A percentile compares a stretch with the other conserved stretches of the same genome.
Evolutionary conservation across 176 grass and related monocot species (phyloP).

Genomic region (Juncus effusus): DNA sequence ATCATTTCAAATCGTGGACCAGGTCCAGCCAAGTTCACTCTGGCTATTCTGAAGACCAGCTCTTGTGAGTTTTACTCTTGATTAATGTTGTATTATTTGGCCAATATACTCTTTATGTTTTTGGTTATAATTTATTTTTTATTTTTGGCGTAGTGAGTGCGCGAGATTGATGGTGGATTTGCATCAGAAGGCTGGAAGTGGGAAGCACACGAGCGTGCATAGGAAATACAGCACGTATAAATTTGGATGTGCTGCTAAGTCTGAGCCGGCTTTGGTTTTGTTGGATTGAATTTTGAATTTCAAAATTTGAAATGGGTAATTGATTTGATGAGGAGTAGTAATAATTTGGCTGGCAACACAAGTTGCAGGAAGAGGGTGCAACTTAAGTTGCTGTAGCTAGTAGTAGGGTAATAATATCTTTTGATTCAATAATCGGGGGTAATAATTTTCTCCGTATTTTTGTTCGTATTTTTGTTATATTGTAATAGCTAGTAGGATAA

Average conservation of each 20-base stretch:
- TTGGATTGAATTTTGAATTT: constrained; percentile 21
- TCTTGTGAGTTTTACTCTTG: constrained; percentile 48
- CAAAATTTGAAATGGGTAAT: no score
- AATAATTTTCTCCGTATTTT: not conserved
- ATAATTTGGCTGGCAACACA: constrained; percentile 29
- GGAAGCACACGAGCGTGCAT: constrained; percentile 61
- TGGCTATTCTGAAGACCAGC: constrained; percentile 69
- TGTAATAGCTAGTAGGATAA: not conserved
- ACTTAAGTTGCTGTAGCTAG: constrained; percentile 26
- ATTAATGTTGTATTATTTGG: not conserved
- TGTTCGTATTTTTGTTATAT: not conserved
- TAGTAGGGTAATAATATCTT: not conserved
- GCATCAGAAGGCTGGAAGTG: constrained; percentile 58
- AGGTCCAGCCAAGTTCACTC: constrained; percentile 57
- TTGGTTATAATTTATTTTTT: not conserved
- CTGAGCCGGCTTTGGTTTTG: constrained; percentile 56
- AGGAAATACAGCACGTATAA: constrained; percentile 69
- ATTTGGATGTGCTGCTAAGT: constrained; percentile 60
- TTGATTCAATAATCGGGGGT: not conserved
- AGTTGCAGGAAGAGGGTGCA: constrained; percentile 33
- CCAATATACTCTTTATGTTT: not conserved
- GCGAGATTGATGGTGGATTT: constrained; percentile 75
- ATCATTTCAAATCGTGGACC: constrained; percentile 51
- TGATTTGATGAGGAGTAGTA: not conserved
- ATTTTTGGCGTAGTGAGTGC: constrained; percentile 46